Evolutionary conservation across 2,329 filamentous ascomycete genomes (phyloP).

Genomic region (Cercospora sp.): DNA sequence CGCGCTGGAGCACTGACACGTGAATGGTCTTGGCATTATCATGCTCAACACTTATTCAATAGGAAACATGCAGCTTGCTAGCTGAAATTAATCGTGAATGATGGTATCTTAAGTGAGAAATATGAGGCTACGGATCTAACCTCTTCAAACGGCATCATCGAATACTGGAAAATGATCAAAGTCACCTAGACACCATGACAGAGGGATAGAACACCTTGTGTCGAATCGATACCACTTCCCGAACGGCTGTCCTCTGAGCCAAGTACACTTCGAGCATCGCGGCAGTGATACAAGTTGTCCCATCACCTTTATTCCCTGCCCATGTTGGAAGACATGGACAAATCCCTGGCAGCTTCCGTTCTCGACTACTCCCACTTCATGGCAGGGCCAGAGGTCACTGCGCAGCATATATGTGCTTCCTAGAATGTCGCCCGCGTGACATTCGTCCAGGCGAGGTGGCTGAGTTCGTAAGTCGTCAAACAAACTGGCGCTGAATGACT

Average conservation of each 20-base stretch:
- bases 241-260: background rate
- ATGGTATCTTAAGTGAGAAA: background rate
- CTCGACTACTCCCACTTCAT: background rate
- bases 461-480: background rate
- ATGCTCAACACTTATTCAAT: background rate
- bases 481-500: background rate
- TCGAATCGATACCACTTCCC: background rate
- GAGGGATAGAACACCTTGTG: background rate
- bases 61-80: background rate
- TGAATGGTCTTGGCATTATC: background rate
- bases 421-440: background rate
- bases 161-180: background rate
- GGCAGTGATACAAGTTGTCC: background rate
- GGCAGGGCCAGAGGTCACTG: background rate
- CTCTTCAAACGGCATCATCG: background rate
- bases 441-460: background rate
- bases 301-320: background rate
- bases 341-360: background rate
- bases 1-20: background rate
- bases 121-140: background rate
- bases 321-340: background rate
- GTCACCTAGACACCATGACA: background rate
- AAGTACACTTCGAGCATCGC: background rate
- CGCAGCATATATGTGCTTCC: background rate
- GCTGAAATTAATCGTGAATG: background rate